These are phyloP conservation scores for Sporopachydermia quercuum DNA, from an alignment of 805 yeast genomes.

Conservation along the genomic window DNA sequence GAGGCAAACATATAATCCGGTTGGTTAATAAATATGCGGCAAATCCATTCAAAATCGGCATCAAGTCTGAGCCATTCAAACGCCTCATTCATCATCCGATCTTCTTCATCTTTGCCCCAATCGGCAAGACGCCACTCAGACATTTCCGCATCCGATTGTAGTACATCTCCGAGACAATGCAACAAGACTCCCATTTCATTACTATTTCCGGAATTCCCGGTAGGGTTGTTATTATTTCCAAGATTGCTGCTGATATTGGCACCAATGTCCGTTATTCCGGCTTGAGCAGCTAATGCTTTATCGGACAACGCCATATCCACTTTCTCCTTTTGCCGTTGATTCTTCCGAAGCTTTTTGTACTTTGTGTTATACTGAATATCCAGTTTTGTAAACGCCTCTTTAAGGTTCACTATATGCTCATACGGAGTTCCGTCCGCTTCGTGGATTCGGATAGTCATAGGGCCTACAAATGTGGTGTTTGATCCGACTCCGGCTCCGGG, in stretches of 20 bases:
- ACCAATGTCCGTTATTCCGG: conserved; percentile 11
- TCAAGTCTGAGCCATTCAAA: conserved; percentile 98
- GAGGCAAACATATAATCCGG: conserved; percentile 93
- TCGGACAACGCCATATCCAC: conserved; percentile 11
- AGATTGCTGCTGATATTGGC: conserved; percentile 8
- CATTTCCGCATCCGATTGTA: conserved; percentile 45
- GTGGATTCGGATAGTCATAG: conserved; percentile 92
- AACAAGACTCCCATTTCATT: conserved; percentile 27
- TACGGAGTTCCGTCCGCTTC: conserved; percentile 98
- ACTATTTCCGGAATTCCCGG: conserved; percentile 15
- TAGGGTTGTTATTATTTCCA: conserved; percentile 12
- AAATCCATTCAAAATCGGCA: conserved; percentile 95
- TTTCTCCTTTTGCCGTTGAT: conserved; percentile 27
- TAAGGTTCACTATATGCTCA: conserved; percentile 88
- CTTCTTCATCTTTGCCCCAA: conserved; percentile 57
- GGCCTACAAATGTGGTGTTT: conserved; percentile 39
- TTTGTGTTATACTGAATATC: conserved; percentile 94
- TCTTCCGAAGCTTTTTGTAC: conserved; percentile 66
- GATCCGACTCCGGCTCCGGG: not conserved
- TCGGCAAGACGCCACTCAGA: conserved; percentile 61
- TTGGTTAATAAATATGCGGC: conserved; percentile 64
- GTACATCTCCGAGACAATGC: conserved; percentile 64
- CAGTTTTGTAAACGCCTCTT: conserved; percentile 70
- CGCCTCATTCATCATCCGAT: conserved; percentile 59
- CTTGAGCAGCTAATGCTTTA: conserved; percentile 12